Evolutionary conservation across 2,329 filamentous ascomycete species (phyloP).

Genomic region (Chrysoporthe cubensis): DNA sequence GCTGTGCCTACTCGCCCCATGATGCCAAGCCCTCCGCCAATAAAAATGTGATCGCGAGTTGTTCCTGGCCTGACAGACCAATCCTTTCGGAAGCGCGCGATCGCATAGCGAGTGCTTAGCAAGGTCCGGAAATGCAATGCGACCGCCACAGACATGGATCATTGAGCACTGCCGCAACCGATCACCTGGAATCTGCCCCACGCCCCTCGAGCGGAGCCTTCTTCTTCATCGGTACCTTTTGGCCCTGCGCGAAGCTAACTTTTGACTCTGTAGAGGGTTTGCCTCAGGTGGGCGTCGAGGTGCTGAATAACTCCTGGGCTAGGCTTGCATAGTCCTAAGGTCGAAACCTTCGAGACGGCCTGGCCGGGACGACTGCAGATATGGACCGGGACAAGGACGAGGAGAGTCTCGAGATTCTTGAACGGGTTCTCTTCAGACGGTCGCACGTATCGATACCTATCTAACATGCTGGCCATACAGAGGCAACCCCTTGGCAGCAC

Average conservation of each 20-base stretch:
- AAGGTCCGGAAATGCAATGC: conserved; percentile 3
- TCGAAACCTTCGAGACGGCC: background rate
- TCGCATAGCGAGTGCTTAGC: background rate
- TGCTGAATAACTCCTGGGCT: background rate
- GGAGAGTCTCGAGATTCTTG: background rate
- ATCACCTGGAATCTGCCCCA: background rate
- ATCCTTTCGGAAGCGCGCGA: conserved; percentile 9
- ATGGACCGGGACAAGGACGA: background rate
- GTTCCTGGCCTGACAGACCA: background rate
- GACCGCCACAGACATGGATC: conserved; percentile 13
- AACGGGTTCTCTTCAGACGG: background rate
- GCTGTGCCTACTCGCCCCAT: background rate
- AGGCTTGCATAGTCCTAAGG: background rate
- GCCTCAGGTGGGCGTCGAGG: background rate
- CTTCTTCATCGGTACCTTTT: background rate
- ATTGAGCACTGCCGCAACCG: conserved; percentile 13
- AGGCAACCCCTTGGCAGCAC: background rate
- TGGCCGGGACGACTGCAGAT: background rate
- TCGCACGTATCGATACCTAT: background rate
- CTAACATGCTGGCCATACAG: background rate
- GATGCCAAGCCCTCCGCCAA: background rate
- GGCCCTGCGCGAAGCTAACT: background rate
- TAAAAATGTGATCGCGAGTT: background rate
- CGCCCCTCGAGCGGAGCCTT: background rate
- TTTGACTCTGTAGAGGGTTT: background rate